Evolutionary conservation across 768 basidiomycete genomes (phyloP), one percentile per base, ranked within the genome.

Genomic region (Auricularia auricula-judae): DNA sequence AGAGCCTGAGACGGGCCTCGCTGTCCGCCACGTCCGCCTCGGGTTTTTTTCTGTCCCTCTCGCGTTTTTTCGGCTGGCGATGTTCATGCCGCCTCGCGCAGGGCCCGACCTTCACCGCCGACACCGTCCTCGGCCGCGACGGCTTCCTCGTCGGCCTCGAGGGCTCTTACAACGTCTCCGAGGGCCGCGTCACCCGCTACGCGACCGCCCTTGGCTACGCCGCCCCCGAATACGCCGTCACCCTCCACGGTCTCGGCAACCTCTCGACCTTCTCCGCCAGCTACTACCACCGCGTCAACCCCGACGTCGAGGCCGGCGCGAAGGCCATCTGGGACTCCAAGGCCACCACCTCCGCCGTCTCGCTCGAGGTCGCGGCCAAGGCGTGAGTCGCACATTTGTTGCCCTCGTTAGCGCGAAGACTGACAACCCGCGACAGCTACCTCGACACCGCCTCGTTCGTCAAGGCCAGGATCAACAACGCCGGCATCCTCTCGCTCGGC

Each of bases 401-500:
- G 39, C 44, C 29, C 33, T 0, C 35, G 0, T 39, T 14, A 58
- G 23, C 16, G 5, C 23, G 34, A 36, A 36, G 47, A 4, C 39
- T 69, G 33, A 39, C 23, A 42, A 0, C 36, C 62, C 42, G 36
- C 54, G 56, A 34, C 64, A 90, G 86, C 60, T 87, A 86, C 79
- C 86, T 95, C 67, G 94, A 98, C 79, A 76, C 82, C 36, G 86
- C 93, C 68, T 88, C 94, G 8, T 98, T 91, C 73, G 83, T 98
- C 79, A 98, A 99, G 84, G 91, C 94, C 70, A 98, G 98, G 84
- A 95, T 98, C 81, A 98, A 98, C 86, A 96, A 95, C 80, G 75
- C 86, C 65, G 95, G 95, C 82, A 83, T 95, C 73, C 83, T 97
- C 69, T 88, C 85, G 71, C 86, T 96, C 69, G 88, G 72, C 69